Evolutionary conservation across 2,329 filamentous ascomycete species (phyloP), one percentile per base, ranked within the genome.

Genomic region (Tolypocladium tropicale): DNA sequence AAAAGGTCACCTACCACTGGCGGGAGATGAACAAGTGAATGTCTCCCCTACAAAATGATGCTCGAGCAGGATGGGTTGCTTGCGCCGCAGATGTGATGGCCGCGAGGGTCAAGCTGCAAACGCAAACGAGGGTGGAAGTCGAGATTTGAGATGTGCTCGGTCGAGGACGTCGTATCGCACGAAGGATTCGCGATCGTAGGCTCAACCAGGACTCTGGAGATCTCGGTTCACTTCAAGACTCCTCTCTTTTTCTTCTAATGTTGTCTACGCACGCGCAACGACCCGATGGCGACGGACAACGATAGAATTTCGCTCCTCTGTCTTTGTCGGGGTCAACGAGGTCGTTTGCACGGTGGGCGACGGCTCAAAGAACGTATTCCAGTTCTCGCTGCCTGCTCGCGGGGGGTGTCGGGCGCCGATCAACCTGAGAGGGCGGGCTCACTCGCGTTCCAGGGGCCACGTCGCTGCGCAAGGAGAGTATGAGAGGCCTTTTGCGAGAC

Each of bases 21-120:
- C 75, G 83, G 88, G 90, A 95, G 91, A 95, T 89, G 78, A 90
- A 95, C 91, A 95, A 96, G 73, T 86, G 75, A 96, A 96, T 95
- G 91, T 91, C 88, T 95, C 91, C 89, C 90, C 90, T 78, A 76
- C 74, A 74, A 62, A 64, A 67, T 67, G 66, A 67, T 73, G 73
- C 68, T 69, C 69, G 66, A 62, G 59, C 62, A 55, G 51, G 55
- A 49, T 58, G 52, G 52, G 56, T 56, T 56, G 61, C 55, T 64
- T 60, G 57, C 56, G 61, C 60, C 53, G 62, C 61, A 55, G 53
- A n/a, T 55, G 58, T 61, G 56, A 53, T 55, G 58, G 61, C 61
- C 56, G 55, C n/a, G 39, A 55, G 48, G 61, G 58, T 57, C 62
- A 49, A 59, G 23, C 18, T 59, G 62, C 61, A 60, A 18, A 59